Evolutionary conservation across 129 eudicot species (phyloP), one percentile per base, ranked within the genome.

Genomic region (Cynara cardunculus): DNA sequence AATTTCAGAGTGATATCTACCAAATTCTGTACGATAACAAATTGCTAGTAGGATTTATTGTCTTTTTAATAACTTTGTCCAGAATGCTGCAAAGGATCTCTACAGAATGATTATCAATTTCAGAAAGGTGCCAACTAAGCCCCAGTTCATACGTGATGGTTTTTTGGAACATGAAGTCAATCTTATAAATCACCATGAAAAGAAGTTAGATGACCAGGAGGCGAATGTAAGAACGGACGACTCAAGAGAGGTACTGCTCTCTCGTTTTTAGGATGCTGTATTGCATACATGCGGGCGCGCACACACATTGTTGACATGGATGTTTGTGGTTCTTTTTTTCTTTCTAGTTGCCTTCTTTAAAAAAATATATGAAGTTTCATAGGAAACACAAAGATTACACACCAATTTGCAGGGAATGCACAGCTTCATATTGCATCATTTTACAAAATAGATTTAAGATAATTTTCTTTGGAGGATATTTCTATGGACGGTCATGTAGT

Each of bases 201-300:
- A 67, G 78, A 75, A 75, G 83, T 72, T 70, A 26, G 84, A 64
- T 21, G 83, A 80, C 75, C 14, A 69, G 11, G 84, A 89, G 65
- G 86, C 73, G 76, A 83, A 74, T 49, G 81, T 74, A 73, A 85
- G 81, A 75, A 41, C 68, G 49, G 85, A 87, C 65, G 86, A 34
- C 37, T 82, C 93, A 44, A 83, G 87, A 73, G 84, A 79, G 83
- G 93, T 89, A 46, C 82, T 75, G 37, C 22, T 59, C 69, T 80
- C 37, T 56, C 56, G 3, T 56, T 30, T 25, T 75, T 80, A 62
- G 32, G 75, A 46, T 27, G 7, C 28, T 53, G 8, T 12, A 28
- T 49, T 49, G 3, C 61, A 14, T 44, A 44, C 56, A 44, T 44
- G 56, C 56, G 7, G 3, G 35, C 35, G 6, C 35, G 7, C 35